Conservation (phyloP, 768 basidiomycete genomes). For the Leccinum boreale region DNA sequence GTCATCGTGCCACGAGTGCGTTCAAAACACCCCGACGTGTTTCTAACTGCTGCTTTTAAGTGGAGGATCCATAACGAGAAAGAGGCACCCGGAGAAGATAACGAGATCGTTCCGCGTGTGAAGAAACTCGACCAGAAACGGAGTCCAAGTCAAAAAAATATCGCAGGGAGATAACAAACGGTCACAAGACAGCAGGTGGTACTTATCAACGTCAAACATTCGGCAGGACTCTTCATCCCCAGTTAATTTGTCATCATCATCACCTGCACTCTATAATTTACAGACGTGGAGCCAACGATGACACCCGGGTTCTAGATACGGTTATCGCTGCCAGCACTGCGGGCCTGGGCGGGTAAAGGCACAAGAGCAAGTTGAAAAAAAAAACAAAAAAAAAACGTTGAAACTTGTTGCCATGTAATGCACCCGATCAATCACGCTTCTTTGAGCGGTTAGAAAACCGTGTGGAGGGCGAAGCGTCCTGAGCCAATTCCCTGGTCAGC, state of each 20-base stretch:
- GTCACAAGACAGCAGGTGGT: slow-evolving; percentile 3
- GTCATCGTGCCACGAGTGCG: not conserved
- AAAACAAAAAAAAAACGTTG: not conserved
- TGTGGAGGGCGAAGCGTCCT: slow-evolving; percentile 15
- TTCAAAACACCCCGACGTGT: not conserved
- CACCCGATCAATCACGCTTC: slow-evolving; percentile 23
- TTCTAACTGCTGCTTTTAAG: slow-evolving; percentile 8
- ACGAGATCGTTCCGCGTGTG: slow-evolving; percentile 2
- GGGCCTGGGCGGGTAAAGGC: not conserved
- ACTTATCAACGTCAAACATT: not conserved
- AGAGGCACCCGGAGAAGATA: not conserved
- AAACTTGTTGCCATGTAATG: not conserved
- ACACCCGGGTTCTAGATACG: not conserved
- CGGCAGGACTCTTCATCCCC: not conserved
- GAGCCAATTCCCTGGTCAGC: slow-evolving; percentile 23
- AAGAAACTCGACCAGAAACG: not conserved
- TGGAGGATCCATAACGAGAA: not conserved
- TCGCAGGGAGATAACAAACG: slow-evolving; percentile 4
- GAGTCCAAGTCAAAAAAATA: not conserved
- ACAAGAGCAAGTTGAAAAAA: not conserved
- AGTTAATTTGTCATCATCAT: not conserved
- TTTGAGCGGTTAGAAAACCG: slow-evolving; percentile 27
- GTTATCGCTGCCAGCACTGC: too few species aligned
- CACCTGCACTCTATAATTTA: not conserved
- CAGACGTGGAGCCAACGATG: not conserved